Evolutionary conservation across 768 basidiomycete species (phyloP).

Genomic region (Lactarius evosmus): DNA sequence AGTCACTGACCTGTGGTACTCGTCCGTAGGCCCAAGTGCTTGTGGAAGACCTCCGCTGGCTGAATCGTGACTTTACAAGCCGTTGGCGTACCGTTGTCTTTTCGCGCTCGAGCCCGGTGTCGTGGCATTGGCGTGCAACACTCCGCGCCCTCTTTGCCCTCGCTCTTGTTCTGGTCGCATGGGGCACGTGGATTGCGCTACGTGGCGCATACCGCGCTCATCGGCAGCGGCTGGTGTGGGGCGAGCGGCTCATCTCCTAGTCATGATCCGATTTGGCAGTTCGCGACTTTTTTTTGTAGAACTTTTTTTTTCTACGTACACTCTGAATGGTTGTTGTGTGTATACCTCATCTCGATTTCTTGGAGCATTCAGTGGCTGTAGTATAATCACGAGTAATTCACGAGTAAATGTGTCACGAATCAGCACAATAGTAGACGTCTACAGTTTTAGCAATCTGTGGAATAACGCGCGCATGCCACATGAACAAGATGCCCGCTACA

Average conservation of each 20-base stretch:
- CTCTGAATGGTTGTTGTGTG: neutral
- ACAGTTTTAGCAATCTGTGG: too few relatives aligned
- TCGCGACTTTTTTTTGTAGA: neutral
- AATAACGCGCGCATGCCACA: too few relatives aligned
- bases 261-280: neutral
- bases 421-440: too few relatives aligned
- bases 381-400: constrained; percentile 6
- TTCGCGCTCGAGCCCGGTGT: constrained; percentile 68
- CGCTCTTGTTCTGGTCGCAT: constrained; percentile 57
- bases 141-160: constrained; percentile 43
- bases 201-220: constrained; percentile 72
- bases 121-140: constrained; percentile 62
- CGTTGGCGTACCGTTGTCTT: constrained; percentile 72
- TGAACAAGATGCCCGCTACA: too few relatives aligned
- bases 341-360: constrained; percentile 10
- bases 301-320: neutral
- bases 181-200: constrained; percentile 57
- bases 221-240: constrained; percentile 76
- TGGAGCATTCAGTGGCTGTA: constrained; percentile 13
- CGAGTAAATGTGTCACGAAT: neutral
- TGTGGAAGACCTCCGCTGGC: constrained; percentile 65
- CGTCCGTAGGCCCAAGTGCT: constrained; percentile 58
- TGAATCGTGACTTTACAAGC: constrained; percentile 77
- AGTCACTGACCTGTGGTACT: neutral
- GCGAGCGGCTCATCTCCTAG: constrained; percentile 71